phyloP scores from a whole-genome alignment of 164 flowering plant species.

The Brasenia schreberi region DNA sequence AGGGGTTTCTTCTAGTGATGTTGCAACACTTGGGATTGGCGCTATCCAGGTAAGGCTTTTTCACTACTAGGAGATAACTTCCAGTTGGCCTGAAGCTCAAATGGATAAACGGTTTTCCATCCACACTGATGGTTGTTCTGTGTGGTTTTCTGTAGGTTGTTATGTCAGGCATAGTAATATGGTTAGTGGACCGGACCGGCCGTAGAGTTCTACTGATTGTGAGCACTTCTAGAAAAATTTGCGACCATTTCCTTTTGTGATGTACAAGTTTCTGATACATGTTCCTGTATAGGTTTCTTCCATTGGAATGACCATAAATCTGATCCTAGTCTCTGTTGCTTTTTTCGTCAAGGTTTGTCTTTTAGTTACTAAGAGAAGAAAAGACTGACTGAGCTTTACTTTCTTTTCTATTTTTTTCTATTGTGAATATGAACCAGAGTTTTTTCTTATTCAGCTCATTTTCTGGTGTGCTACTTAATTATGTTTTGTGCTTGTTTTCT shows the following conservation, averaged over 20 bases:
- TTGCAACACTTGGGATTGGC: constrained; percentile 67
- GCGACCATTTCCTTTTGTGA: background rate
- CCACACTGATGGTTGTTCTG: background rate
- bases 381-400: too few species aligned
- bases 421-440: too few species aligned
- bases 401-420: too few species aligned
- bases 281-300: constrained; percentile 48
- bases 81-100: background rate
- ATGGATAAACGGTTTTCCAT: background rate
- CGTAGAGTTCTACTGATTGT: constrained; percentile 84
- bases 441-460: too few species aligned
- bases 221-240: constrained; percentile 16
- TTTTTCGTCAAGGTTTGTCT: constrained; percentile 55
- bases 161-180: constrained; percentile 67
- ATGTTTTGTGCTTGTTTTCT: too few species aligned
- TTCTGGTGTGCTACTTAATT: too few species aligned
- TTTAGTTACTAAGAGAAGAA: too few species aligned
- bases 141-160: constrained; percentile 37
- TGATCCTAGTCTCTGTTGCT: constrained; percentile 57
- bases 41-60: constrained; percentile 54
- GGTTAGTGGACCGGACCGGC: constrained; percentile 86
- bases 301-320: constrained; percentile 67
- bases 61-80: background rate
- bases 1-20: constrained; percentile 68
- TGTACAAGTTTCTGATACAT: background rate